Conservation (phyloP, 2,329 filamentous ascomycete genomes). For the Colletotrichum echinochloae region DNA sequence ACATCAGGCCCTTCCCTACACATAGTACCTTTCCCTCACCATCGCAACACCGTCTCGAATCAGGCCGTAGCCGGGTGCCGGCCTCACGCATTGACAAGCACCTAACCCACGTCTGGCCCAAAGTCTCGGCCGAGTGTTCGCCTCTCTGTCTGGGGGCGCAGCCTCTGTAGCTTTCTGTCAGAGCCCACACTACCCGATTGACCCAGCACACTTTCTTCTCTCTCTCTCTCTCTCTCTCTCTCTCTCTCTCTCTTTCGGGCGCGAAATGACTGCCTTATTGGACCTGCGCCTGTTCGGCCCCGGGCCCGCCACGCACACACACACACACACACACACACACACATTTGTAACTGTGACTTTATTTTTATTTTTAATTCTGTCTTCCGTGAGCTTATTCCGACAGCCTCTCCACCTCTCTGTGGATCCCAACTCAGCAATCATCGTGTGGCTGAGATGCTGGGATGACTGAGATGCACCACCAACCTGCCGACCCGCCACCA, state of each 20-base stretch:
- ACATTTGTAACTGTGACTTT: background rate
- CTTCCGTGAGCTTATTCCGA: background rate
- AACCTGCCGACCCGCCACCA: too few relatives aligned
- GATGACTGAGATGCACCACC: too few relatives aligned
- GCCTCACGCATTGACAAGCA: conserved; percentile 5
- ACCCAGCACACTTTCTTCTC: too few relatives aligned
- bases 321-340: too few relatives aligned
- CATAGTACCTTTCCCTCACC: background rate
- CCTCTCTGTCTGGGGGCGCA: background rate
- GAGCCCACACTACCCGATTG: too few relatives aligned
- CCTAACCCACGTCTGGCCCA: too few relatives aligned
- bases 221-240: too few relatives aligned
- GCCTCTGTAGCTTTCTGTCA: background rate
- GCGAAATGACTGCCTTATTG: too few relatives aligned
- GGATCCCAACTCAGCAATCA: background rate
- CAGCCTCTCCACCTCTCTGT: background rate
- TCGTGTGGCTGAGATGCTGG: background rate
- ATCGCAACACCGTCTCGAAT: conserved; percentile 6
- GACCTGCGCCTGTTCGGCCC: too few relatives aligned
- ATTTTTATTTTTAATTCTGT: too few relatives aligned
- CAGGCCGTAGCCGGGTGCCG: background rate
- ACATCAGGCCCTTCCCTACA: background rate
- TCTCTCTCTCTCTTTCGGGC: background rate
- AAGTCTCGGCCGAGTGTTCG: background rate
- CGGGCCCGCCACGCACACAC: too few relatives aligned